Percentiles rank a stretch among this genome's conserved stretches.
Conservation (phyloP, 495 filamentous ascomycete genomes). For the Viridothelium virens region DNA sequence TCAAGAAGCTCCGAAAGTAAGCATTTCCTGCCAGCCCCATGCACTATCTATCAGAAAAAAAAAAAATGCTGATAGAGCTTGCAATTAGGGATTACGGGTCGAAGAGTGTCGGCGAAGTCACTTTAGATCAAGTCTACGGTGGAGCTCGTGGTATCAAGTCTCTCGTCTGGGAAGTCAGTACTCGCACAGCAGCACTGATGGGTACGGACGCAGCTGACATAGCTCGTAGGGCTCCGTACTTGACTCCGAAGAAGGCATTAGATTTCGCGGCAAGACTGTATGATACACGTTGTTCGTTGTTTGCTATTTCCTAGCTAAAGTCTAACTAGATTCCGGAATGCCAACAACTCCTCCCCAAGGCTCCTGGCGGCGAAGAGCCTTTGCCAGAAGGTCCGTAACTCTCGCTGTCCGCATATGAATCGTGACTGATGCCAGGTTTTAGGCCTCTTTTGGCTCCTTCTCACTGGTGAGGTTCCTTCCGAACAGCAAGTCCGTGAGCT, state of each 20-base stretch:
- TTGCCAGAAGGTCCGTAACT: constrained; percentile 68
- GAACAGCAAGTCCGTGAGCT: constrained; percentile 97
- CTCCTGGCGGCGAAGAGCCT: constrained; percentile 89
- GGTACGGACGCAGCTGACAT: constrained; percentile 22
- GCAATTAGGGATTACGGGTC: constrained; percentile 71
- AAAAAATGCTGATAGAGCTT: background rate
- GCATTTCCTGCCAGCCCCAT: constrained; percentile 24
- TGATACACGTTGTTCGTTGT: constrained; percentile 22
- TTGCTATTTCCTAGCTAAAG: background rate
- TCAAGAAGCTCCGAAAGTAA: constrained; percentile 95
- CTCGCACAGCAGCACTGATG: background rate
- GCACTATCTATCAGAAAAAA: background rate
- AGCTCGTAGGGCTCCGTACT: constrained; percentile 74
- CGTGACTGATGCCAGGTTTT: constrained; percentile 1
- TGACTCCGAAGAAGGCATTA: constrained; percentile 97
- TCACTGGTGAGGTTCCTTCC: constrained; percentile 92
- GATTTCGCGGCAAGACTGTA: constrained; percentile 92
- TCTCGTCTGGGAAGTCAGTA: constrained; percentile 82
- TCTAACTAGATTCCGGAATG: constrained; percentile 76
- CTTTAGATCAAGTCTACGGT: constrained; percentile 97
- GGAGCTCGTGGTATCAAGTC: constrained; percentile 98
- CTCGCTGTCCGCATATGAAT: constrained; percentile 14
- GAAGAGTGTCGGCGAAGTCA: constrained; percentile 95
- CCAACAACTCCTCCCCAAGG: constrained; percentile 93
- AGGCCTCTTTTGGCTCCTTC: constrained; percentile 98